A percentile compares a stretch with the other conserved stretches of the same genome.
These are phyloP conservation scores for Zygoascus tannicola DNA, from an alignment of 805 yeast genomes.

Conservation along the genomic window DNA sequence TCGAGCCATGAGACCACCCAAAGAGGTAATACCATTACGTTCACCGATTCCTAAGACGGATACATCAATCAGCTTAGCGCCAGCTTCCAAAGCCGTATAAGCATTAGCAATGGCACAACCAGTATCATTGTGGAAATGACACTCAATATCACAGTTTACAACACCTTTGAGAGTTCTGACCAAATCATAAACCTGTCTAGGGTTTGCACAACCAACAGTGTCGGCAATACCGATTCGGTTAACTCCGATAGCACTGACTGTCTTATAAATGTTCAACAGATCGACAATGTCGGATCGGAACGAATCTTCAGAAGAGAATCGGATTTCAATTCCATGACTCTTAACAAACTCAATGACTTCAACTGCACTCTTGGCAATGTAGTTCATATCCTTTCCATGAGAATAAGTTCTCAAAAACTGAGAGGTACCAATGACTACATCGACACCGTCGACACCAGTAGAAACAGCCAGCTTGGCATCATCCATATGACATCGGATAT, in stretches of 20 bases:
- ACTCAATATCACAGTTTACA: slow-evolving; percentile 93
- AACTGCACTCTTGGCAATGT: slow-evolving; percentile 89
- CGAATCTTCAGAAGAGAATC: slow-evolving; percentile 95
- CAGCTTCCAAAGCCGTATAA: slow-evolving; percentile 95
- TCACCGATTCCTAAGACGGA: slow-evolving; percentile 97
- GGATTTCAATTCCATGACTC: slow-evolving; percentile 91
- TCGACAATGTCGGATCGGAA: slow-evolving; percentile 96
- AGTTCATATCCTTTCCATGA: slow-evolving; percentile 98
- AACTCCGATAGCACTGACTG: slow-evolving; percentile 95
- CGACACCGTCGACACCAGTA: slow-evolving; percentile 98
- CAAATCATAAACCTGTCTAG: slow-evolving; percentile 95
- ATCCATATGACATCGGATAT: slow-evolving; percentile 98
- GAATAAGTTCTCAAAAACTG: slow-evolving; percentile 89
- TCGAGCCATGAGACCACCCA: slow-evolving; percentile 98
- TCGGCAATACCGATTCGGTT: slow-evolving; percentile 99
- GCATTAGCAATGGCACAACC: slow-evolving; percentile 99
- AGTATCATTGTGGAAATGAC: slow-evolving; percentile 98
- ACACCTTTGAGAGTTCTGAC: slow-evolving; percentile 89
- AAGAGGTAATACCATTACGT: slow-evolving; percentile 95
- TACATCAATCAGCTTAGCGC: slow-evolving; percentile 90
- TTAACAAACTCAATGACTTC: slow-evolving; percentile 97
- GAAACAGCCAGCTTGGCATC: slow-evolving; percentile 96
- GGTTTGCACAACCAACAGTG: slow-evolving; percentile 98
- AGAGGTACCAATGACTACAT: slow-evolving; percentile 95
- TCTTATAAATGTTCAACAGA: slow-evolving; percentile 86